Evolutionary conservation across 352 stramenopile species (phyloP).

Genomic region (Phytophthora aleatoria): DNA sequence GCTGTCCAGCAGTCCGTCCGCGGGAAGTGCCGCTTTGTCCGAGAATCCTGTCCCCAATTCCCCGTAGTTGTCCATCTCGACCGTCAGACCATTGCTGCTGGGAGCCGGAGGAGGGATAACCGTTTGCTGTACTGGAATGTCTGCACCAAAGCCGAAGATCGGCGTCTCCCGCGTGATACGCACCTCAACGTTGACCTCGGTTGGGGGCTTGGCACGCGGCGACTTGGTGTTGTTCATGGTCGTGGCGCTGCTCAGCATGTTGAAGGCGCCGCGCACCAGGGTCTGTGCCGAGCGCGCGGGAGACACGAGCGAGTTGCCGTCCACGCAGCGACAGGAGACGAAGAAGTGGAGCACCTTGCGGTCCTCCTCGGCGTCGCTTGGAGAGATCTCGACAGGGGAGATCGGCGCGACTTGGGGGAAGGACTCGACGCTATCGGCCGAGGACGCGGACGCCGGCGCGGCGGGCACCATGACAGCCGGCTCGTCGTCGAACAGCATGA

Average conservation of each 20-base stretch:
- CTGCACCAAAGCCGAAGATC: slow-evolving; percentile 29
- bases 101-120: neutral
- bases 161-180: slow-evolving; percentile 58
- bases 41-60: slow-evolving; percentile 10
- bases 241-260: slow-evolving; percentile 56
- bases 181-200: slow-evolving; percentile 75
- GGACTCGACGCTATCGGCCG: slow-evolving; percentile 9
- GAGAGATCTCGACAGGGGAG: slow-evolving; percentile 8
- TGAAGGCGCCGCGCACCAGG: slow-evolving; percentile 74
- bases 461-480: slow-evolving; percentile 16
- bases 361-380: slow-evolving; percentile 7
- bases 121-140: slow-evolving; percentile 6
- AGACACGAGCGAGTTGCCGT: slow-evolving; percentile 57
- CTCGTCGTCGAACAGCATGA: slow-evolving; percentile 57
- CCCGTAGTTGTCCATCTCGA: slow-evolving; percentile 24
- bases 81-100: slow-evolving; percentile 1
- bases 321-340: slow-evolving; percentile 63
- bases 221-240: slow-evolving; percentile 46
- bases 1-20: slow-evolving; percentile 40
- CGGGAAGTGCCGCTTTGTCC: slow-evolving; percentile 20
- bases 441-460: slow-evolving; percentile 3
- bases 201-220: slow-evolving; percentile 50
- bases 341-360: slow-evolving; percentile 64
- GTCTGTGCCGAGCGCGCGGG: slow-evolving; percentile 68
- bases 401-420: neutral